Base-by-base conservation (phyloP, 192 early-diverging fungal genomes). In the Phycomyces blakesleeanus region DNA sequence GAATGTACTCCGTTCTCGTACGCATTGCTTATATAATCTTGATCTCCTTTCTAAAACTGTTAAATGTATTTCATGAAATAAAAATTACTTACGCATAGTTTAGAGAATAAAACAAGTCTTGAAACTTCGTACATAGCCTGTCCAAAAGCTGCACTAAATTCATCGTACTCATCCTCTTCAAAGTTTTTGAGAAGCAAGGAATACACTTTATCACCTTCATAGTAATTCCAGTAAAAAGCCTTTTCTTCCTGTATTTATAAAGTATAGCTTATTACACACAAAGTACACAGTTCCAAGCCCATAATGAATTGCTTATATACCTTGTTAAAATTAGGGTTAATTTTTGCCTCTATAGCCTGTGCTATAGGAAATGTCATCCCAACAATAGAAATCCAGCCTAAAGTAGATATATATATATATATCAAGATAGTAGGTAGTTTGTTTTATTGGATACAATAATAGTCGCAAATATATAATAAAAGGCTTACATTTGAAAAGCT, bases 171-270 rank as follows among this genome's bases (percentile, higher is more conserved):
- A 26, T 58, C 78, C 26, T 62, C 72, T 42, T 81, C 82, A 3
- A 61, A 63, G 56, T 94, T 89, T 12, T 79, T 76, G 22, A 96
- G 56, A 40, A 89, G 84, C 79, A 89, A 94, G 11, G 94, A 92
- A 64, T 87, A 90, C 1, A 89, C 76, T 14, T 71, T 64, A 15
- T 67, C 61, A 5, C 76, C 74, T 29, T 90, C 85, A 72, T 82
- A 83, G 66, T 86, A 90, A 70, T 87, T 84, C 91, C 91, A 97
- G 52, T 91, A 87, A 50, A 95, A 88, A n/a, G 91, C 87, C 15
- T 51, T 61, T 51, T 85, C 75, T 64, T 85, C 78, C 51, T 81
- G 57, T 72, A 83, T 92, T 69, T 92, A 94, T 22, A 88, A 47
- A 47, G 3, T n/a, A 7, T n/a, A 3, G 11, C 15, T 18, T 18